These are phyloP conservation scores for Cladochytrium replicatum DNA, from an alignment of 192 early-diverging fungal species.

Conservation along the genomic window DNA sequence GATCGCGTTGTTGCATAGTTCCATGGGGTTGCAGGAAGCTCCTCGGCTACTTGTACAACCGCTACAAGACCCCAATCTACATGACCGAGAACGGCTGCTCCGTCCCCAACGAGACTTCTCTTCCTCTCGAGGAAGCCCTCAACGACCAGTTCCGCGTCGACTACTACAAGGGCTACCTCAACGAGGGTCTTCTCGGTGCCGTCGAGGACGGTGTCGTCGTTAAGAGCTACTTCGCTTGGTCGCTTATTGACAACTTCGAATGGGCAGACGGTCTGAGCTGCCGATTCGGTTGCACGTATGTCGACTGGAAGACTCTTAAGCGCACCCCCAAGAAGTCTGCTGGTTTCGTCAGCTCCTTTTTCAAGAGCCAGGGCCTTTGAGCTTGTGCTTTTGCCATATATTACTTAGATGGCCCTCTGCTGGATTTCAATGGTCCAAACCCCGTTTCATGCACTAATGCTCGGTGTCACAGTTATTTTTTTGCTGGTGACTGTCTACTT, in stretches of 20 bases:
- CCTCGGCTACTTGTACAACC: not conserved
- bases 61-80: conserved; percentile 10
- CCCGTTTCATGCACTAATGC: no score
- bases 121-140: conserved; percentile 2
- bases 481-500: no score
- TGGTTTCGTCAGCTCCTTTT: conserved; percentile 2
- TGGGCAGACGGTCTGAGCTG: conserved; percentile 20
- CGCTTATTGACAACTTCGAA: conserved; percentile 34
- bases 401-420: no score
- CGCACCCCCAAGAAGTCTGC: conserved; percentile 23
- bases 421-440: no score
- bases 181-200: conserved; percentile 6
- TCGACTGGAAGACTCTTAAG: conserved; percentile 27
- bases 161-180: conserved; percentile 18
- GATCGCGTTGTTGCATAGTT: no score
- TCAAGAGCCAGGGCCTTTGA: no score
- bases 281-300: conserved; percentile 26
- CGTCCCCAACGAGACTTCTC: not conserved
- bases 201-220: conserved; percentile 14
- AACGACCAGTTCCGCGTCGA: not conserved
- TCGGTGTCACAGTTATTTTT: no score
- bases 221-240: conserved; percentile 27
- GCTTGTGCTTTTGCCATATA: no score
- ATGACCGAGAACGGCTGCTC: conserved; percentile 9
- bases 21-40: conserved; percentile 15